Base-by-base conservation (phyloP, 805 yeast species). In the Ogataea paradorogensis region DNA sequence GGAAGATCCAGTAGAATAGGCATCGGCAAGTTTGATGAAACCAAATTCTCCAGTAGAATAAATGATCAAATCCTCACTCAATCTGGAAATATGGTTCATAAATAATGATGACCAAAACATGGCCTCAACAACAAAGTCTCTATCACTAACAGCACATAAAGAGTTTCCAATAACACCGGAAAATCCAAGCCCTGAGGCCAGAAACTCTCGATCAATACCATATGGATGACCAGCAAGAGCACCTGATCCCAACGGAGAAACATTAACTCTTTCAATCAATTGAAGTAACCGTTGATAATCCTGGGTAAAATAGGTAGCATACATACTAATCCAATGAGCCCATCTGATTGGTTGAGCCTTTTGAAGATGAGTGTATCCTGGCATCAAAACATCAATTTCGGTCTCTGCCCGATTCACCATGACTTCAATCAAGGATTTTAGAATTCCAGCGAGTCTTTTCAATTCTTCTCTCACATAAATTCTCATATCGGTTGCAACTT, bases 281-380 rank as follows among this genome's bases (percentile, higher is more conserved):
- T 95, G 93, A 48, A 75, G 67, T 52, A 93, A 73, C 61, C 99
- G 78, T 61, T 85, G 79, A 67, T 84, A 80, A 62, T 93, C 99
- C 59, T 89, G 89, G 8, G 90, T 78, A 65, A 93, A 83, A 61
- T 90, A 93, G 2, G 99, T 91, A 27, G 96, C 97, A 58, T 93
- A 91, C 61, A 88, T 81, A 51, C 91, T 79, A 51, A 93, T 72
- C 96, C 97, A 91, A 63, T 93, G 99, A 1, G 97, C 74, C 99
- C 99, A 93, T 68, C 99, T 80, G 58, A 93, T 93, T n/a, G 99
- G 99, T 67, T 90, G 99, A 2, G 98, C 98, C 63, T 96, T 84
- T 73, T 93, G 99, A 61, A 93, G 71, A 69, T 93, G 99, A 10
- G 99, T 93, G 70, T 93, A 93, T 30, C 99, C 99, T 9, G 99